Evolutionary conservation across 345 rosid genomes (phyloP).

Genomic region (Bruguiera parviflora): DNA sequence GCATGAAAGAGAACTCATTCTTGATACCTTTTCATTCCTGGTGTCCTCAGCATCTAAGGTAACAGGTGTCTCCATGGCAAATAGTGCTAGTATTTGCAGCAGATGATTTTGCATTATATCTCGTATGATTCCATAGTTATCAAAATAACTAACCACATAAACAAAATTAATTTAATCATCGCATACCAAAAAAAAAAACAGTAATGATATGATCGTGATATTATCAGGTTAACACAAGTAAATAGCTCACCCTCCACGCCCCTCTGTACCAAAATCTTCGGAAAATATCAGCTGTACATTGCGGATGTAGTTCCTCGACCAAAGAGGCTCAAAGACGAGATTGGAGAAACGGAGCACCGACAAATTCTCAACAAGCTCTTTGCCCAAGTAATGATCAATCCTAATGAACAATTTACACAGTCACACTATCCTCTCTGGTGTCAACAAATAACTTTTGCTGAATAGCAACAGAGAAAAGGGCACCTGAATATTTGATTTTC

Average conservation of each 20-base stretch:
- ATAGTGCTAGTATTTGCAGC: conserved; percentile 79
- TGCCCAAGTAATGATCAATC: conserved; percentile 91
- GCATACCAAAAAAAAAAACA: conserved; percentile 1
- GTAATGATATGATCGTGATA: neutral
- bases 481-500: conserved; percentile 95
- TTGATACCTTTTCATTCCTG: conserved; percentile 77
- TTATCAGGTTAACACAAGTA: neutral
- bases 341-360: conserved; percentile 94
- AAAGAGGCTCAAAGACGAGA: conserved; percentile 85
- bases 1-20: neutral
- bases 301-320: conserved; percentile 83
- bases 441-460: neutral
- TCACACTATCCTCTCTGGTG: neutral
- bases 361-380: conserved; percentile 92
- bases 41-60: conserved; percentile 95
- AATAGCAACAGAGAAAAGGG: conserved; percentile 2
- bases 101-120: conserved; percentile 98
- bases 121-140: conserved; percentile 79
- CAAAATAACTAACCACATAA: conserved; percentile 55
- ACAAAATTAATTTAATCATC: conserved; percentile 1
- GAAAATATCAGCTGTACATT: conserved; percentile 88
- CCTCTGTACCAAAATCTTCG: conserved; percentile 94
- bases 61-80: conserved; percentile 98
- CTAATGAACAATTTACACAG: conserved; percentile 27
- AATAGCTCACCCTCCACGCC: conserved; percentile 77